These are phyloP conservation scores for Cicer chorassanicum DNA, from an alignment of 306 rosid species.

Conservation along the genomic window DNA sequence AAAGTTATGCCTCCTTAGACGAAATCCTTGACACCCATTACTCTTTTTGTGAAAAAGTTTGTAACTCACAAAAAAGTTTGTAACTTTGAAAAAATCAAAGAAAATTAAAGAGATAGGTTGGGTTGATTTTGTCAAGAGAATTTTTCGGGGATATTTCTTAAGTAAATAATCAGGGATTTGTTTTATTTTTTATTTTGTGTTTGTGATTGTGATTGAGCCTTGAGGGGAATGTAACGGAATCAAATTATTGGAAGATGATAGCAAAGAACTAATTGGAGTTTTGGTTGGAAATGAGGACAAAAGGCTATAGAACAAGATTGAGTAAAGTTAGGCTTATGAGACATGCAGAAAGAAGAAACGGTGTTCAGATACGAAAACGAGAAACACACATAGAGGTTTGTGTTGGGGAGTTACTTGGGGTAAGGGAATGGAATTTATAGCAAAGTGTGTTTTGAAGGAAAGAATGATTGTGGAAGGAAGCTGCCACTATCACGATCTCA, in stretches of 20 bases:
- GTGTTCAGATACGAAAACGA: background rate
- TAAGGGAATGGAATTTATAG: constrained; percentile 9
- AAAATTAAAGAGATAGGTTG: constrained; percentile 26
- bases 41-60: constrained; percentile 24
- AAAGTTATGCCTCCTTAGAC: constrained; percentile 86
- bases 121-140: constrained; percentile 39
- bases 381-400: background rate
- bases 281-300: constrained; percentile 62
- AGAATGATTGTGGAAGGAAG: constrained; percentile 34
- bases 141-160: background rate
- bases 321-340: constrained; percentile 57
- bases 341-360: constrained; percentile 39
- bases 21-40: constrained; percentile 73
- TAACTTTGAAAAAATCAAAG: constrained; percentile 26
- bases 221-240: background rate
- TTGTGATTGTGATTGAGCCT: background rate
- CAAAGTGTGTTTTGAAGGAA: background rate
- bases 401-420: background rate
- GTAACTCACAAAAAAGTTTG: background rate
- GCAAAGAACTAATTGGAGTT: constrained; percentile 44
- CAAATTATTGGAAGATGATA: background rate
- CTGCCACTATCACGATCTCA: background rate
- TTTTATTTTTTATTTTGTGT: background rate
- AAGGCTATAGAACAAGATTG: constrained; percentile 57
- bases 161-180: background rate